A percentile compares a stretch with the other conserved stretches of the same genome.
These are phyloP conservation scores for Adansonia madagascariensis DNA, from an alignment of 441 rosid species.

Conservation along the genomic window DNA sequence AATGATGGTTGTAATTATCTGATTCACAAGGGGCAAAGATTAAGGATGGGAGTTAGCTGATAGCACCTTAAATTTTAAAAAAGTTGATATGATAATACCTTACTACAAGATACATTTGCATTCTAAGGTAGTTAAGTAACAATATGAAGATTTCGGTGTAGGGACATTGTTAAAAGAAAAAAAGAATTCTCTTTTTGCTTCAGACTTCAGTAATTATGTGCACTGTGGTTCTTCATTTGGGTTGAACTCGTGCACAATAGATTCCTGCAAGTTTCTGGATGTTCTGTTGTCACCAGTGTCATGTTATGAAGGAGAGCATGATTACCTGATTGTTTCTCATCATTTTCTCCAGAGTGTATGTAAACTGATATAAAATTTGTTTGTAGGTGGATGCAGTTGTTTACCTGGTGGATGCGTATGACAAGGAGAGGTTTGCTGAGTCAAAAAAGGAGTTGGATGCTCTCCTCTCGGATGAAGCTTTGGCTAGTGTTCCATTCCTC, in stretches of 20 bases:
- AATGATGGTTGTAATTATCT: slow-evolving; percentile 37
- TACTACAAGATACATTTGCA: slow-evolving; percentile 9
- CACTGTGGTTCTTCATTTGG: background rate
- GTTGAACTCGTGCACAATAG: background rate
- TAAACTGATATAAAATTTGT: slow-evolving; percentile 18
- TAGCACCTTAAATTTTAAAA: slow-evolving; percentile 25
- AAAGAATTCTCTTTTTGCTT: background rate
- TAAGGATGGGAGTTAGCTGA: slow-evolving; percentile 38
- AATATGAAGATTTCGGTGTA: background rate
- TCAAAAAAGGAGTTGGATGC: slow-evolving; percentile 83
- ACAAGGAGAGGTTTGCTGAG: slow-evolving; percentile 78
- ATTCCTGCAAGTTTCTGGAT: background rate
- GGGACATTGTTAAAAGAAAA: slow-evolving; percentile 4
- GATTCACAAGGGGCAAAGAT: slow-evolving; percentile 48
- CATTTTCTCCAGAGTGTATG: background rate
- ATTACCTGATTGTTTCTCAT: background rate
- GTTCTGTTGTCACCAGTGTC: background rate
- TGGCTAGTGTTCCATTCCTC: slow-evolving; percentile 70
- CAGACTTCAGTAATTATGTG: background rate
- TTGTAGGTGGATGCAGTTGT: slow-evolving; percentile 84
- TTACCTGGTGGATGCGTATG: slow-evolving; percentile 82
- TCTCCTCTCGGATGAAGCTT: slow-evolving; percentile 74
- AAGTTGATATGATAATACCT: slow-evolving; percentile 41
- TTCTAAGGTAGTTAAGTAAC: background rate
- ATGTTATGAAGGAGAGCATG: background rate